A percentile compares a stretch with the other conserved stretches of the same genome.
These are phyloP conservation scores for Chloris gayana DNA, from an alignment of 176 grass and related monocot species.

Conservation along the genomic window DNA sequence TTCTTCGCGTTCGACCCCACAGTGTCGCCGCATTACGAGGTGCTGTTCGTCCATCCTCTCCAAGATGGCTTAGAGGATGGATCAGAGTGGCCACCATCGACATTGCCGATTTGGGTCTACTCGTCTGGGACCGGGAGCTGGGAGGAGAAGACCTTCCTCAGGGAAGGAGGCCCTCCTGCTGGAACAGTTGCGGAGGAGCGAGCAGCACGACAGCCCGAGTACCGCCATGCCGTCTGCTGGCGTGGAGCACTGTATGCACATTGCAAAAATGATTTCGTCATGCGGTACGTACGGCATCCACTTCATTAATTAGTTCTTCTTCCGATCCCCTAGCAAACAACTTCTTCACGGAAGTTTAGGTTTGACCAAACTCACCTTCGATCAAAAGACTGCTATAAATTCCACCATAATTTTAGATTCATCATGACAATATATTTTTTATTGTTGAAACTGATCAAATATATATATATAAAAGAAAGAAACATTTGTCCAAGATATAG, in stretches of 20 bases:
- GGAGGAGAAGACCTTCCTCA: not conserved
- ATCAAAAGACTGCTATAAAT: too few species aligned
- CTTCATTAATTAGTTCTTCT: too few species aligned
- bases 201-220: too few species aligned
- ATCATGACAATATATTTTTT: too few species aligned
- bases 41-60: not conserved
- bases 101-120: not conserved
- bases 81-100: constrained; percentile 12
- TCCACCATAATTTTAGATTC: too few species aligned
- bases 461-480: too few species aligned
- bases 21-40: not conserved
- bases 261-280: not conserved
- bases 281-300: too few species aligned
- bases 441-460: too few species aligned
- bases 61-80: not conserved
- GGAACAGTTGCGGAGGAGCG: not conserved
- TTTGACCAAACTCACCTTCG: too few species aligned
- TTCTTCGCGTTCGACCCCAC: not conserved
- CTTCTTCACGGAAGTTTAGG: too few species aligned
- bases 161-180: not conserved
- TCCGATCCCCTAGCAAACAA: too few species aligned
- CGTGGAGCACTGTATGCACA: not conserved
- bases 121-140: not conserved
- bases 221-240: not conserved
- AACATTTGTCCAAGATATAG: too few species aligned